Evolutionary conservation across 345 rosid genomes (phyloP), one percentile per base, ranked within the genome.

Genomic region (Arabidopsis suecica): DNA sequence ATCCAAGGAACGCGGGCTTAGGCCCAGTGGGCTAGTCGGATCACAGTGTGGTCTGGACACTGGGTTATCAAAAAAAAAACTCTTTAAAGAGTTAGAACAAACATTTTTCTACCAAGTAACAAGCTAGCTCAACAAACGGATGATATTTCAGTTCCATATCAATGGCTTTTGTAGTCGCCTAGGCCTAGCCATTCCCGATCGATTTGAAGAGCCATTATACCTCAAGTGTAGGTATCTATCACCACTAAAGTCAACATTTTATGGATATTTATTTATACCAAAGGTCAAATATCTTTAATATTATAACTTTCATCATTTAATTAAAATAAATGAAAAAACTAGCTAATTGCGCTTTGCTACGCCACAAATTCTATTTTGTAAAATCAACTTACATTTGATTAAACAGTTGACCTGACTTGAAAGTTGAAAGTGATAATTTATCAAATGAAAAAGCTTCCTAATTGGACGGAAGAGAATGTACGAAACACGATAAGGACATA

Each of bases 381-480:
- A 55, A 55, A 73, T 65, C 65, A 55, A 44, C 57, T 55, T 45
- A 51, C 59, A 74, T 45, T 23, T 45, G 20, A n/a, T 57, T 44
- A 56, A 64, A 41, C 16, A 58, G 71, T 67, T 75, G 78, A 74
- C 73, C 53, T 58, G 2, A 18, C 36, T 48, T 28, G 59, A 45
- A 66, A 56, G 10, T 48, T 28, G 59, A 45, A 66, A 56, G 10
- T 49, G 60, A 47, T 23, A 9, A 57, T 57, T 47, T 57, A 57
- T 23, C 4, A 18, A 38, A 47, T 14, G 0, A 54, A 53, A 22
- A 3, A 55, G 49, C 65, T 14, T 42, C 53, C n/a, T 30, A 61
- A 38, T 51, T 61, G 41, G 61, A 62, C 10, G 33, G 71, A 34
- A 65, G 30, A 23, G 5, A 45, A 16, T 45, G 71, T 56, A 73